These are phyloP conservation scores for Delonix regia DNA, from an alignment of 306 rosid species.

Conservation along the genomic window DNA sequence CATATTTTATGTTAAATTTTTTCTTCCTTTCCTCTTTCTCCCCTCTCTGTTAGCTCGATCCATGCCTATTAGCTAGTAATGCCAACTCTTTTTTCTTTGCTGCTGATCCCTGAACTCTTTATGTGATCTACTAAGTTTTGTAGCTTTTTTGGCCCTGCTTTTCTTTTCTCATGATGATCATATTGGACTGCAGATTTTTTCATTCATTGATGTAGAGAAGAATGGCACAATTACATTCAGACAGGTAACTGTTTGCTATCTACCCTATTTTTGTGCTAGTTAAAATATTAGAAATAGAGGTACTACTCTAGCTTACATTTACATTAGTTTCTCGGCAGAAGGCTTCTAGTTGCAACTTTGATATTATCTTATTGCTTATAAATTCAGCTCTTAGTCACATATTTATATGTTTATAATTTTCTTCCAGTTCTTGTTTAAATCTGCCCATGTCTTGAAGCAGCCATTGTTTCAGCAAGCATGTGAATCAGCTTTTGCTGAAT, in stretches of 20 bases:
- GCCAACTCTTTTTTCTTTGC: not conserved
- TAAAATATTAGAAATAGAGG: not conserved
- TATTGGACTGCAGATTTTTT: constrained; percentile 1
- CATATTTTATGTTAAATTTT: not conserved
- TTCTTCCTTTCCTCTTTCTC: not conserved
- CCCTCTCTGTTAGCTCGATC: constrained; percentile 13
- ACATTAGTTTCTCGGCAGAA: constrained; percentile 11
- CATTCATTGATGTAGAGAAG: constrained; percentile 25
- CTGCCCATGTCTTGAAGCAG: constrained; percentile 66
- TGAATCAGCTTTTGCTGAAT: constrained; percentile 66
- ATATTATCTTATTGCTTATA: not conserved
- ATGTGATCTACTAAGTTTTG: not conserved
- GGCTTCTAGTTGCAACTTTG: not conserved
- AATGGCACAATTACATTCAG: constrained; percentile 53
- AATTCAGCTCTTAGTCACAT: not conserved
- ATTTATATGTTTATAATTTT: constrained; percentile 8
- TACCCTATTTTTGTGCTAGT: not conserved
- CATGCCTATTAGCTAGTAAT: not conserved
- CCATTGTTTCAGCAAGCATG: constrained; percentile 73
- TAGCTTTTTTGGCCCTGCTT: not conserved
- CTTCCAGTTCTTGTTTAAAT: constrained; percentile 76
- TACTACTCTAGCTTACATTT: not conserved
- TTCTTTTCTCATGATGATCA: not conserved
- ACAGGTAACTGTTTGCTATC: constrained; percentile 49
- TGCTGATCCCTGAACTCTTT: constrained; percentile 15